phyloP scores from a whole-genome alignment of 2,329 filamentous ascomycete genomes.

The Colletotrichum trifolii region DNA sequence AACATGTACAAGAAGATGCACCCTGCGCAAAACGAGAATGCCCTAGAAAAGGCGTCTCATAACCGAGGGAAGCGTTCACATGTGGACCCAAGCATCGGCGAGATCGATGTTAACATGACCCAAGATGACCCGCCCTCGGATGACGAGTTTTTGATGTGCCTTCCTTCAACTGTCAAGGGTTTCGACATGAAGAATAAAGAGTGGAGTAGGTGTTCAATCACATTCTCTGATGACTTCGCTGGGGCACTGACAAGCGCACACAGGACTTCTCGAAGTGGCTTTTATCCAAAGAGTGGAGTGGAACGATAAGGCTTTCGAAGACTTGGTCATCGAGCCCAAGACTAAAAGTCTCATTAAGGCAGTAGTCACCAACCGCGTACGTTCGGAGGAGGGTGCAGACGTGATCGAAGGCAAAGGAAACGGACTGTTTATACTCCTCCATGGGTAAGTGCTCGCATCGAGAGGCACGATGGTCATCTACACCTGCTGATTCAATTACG shows the following conservation, averaged over 20 bases:
- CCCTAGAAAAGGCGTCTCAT: not conserved
- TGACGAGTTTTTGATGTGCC: slow-evolving; percentile 4
- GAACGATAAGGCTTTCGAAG: slow-evolving; percentile 38
- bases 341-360: slow-evolving; percentile 46
- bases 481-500: not conserved
- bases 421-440: slow-evolving; percentile 48
- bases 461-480: no score
- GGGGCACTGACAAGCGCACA: not conserved
- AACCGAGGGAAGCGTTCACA: no score
- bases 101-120: not conserved
- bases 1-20: slow-evolving; percentile 5
- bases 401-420: slow-evolving; percentile 49
- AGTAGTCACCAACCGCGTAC: slow-evolving; percentile 40
- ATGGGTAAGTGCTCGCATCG: slow-evolving; percentile 38
- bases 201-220: not conserved
- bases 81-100: not conserved
- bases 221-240: not conserved
- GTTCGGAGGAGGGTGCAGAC: slow-evolving; percentile 34
- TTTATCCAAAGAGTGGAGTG: slow-evolving; percentile 5
- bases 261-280: not conserved
- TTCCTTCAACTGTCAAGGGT: not conserved
- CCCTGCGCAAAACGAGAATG: not conserved
- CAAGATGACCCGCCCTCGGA: not conserved
- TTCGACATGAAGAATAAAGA: slow-evolving; percentile 19
- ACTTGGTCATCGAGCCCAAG: slow-evolving; percentile 32